These are phyloP conservation scores for Periconia macrospinosa DNA, from an alignment of 2,329 filamentous ascomycete species.

Conservation along the genomic window DNA sequence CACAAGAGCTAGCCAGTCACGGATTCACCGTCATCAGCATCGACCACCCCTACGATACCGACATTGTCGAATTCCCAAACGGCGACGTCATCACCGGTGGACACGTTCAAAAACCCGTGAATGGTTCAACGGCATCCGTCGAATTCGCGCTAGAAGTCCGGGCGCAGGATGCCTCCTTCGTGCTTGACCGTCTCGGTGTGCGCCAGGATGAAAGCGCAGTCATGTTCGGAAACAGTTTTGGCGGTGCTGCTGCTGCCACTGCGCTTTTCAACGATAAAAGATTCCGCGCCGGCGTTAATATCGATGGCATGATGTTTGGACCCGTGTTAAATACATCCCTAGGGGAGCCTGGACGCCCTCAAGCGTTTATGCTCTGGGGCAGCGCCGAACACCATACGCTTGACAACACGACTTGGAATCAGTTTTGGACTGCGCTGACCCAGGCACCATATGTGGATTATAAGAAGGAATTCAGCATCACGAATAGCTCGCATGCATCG, in stretches of 20 bases:
- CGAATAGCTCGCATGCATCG: constrained; percentile 10
- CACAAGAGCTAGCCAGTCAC: constrained; percentile 48
- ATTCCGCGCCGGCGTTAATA: constrained; percentile 28
- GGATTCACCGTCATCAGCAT: constrained; percentile 52
- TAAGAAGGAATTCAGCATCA: constrained; percentile 12
- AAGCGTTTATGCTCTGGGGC: constrained; percentile 14
- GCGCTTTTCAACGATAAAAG: constrained; percentile 26
- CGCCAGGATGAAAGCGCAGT: constrained; percentile 4
- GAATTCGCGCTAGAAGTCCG: constrained; percentile 16
- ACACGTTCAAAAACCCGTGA: constrained; percentile 5
- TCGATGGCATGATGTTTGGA: constrained; percentile 31
- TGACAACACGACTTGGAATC: constrained; percentile 9
- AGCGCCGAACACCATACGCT: constrained; percentile 5
- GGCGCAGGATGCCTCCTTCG: constrained; percentile 15
- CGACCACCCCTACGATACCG: constrained; percentile 53
- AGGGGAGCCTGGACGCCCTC: neutral
- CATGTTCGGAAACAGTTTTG: constrained; percentile 35
- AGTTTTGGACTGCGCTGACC: constrained; percentile 10
- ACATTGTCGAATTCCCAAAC: constrained; percentile 51
- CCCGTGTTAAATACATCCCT: constrained; percentile 10
- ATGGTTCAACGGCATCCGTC: constrained; percentile 11
- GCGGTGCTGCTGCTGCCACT: constrained; percentile 30
- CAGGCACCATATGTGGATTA: constrained; percentile 6
- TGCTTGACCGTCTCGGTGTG: constrained; percentile 12
- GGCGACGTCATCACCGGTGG: constrained; percentile 23